A percentile compares a stretch with the other conserved stretches of the same genome.
Evolutionary conservation across 1,284 basidiomycete species (phyloP).

Genomic region (Puccinia triticina): DNA sequence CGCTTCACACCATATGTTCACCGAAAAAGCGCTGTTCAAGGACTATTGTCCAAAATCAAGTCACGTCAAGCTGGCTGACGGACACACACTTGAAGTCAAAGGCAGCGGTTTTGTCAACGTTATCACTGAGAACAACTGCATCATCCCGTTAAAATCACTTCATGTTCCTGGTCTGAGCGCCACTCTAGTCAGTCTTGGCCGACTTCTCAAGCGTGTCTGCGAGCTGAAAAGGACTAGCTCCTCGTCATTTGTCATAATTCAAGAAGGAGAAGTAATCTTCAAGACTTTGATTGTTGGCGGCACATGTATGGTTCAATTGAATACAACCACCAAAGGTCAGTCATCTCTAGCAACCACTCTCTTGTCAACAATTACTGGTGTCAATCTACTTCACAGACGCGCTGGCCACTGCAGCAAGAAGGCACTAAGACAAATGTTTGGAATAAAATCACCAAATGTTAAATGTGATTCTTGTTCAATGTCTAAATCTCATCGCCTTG

Average conservation of each 20-base stretch:
- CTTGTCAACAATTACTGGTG: background rate
- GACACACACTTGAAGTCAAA: background rate
- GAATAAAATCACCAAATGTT: background rate
- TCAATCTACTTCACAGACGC: background rate
- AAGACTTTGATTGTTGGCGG: background rate
- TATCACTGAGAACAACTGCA: background rate
- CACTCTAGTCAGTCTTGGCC: slow-evolving; percentile 14
- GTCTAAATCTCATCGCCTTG: slow-evolving; percentile 17
- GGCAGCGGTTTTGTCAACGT: background rate
- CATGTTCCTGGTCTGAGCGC: slow-evolving; percentile 5
- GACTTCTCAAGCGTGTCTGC: background rate
- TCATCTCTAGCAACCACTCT: background rate
- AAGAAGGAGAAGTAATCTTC: background rate
- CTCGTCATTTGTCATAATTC: background rate
- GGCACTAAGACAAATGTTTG: background rate
- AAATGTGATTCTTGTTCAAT: slow-evolving; percentile 4
- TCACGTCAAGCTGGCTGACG: background rate
- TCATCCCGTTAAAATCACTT: background rate
- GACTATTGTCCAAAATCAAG: background rate
- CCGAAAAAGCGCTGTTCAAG: background rate
- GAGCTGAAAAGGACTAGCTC: background rate
- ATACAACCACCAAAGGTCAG: background rate
- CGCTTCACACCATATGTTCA: slow-evolving; percentile 12
- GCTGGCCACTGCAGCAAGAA: slow-evolving; percentile 1
- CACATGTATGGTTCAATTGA: background rate